Evolutionary conservation across 257 asterid genomes (phyloP), one percentile per base, ranked within the genome.

Genomic region (Perilla frutescens): DNA sequence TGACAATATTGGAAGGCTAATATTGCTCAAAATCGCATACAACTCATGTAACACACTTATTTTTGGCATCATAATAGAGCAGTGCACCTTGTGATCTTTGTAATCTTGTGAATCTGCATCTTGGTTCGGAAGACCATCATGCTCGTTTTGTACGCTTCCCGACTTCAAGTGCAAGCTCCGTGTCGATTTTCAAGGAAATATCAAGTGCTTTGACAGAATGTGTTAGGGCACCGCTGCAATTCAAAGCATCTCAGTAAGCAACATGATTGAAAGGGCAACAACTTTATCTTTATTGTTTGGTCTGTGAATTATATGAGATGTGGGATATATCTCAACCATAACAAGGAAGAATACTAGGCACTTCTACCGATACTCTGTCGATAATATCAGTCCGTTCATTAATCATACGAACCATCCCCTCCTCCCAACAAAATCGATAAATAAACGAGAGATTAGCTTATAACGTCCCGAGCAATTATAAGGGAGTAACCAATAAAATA

Each of bases 201-300:
- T 94, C 99, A 4, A 94, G 97, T 40, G 99, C 99, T 87, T 90
- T 94, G 15, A 94, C 98, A 2, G 99, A 94, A 80, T 94, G 98
- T 1, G 99, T 91, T 68, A 94, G 78, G 8, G 97, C 95, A 53
- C 99, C 99, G 41, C 97, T 94, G 96, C 90, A 83, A 62, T 62
- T 49, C 47, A 5, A 64, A 67, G 31, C 20, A 57, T 49, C 14
- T 13, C 48, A 14, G 41, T 58, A 47, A 79, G 45, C 37, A 49
- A 63, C 66, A 15, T n/a, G 31, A 65, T 29, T 2, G 26, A 2
- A 45, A 64, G 4, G 5, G 57, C 26, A 20, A 20, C 26, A 20
- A 20, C 26, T 47, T 56, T 12, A 56, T 57, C 47, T 8, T 4
- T 60, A 47, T 45, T 48, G 36, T n/a, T 45, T 14, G 36, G 58